phyloP scores from a whole-genome alignment of 371 early-diverging fungal genomes.

The Mucor velutinosus region DNA sequence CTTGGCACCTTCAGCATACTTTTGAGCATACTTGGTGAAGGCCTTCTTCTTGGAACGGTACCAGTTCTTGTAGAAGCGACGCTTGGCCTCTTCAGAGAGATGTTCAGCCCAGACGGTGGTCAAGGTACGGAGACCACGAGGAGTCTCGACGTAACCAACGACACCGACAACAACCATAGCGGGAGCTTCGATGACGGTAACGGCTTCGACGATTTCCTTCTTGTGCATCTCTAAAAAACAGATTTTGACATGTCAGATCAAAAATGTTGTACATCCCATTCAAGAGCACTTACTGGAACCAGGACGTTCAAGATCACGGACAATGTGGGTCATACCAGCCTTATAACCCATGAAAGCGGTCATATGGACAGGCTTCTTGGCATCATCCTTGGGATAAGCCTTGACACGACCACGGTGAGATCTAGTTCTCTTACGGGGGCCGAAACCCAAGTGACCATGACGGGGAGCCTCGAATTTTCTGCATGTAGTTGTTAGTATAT shows the following conservation, averaged over 20 bases:
- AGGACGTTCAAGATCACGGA: conserved; percentile 98
- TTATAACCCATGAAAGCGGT: conserved; percentile 99
- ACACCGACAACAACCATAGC: conserved; percentile 99
- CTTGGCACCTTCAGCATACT: conserved; percentile 92
- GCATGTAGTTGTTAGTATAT: background rate
- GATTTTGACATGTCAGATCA: background rate
- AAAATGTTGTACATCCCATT: background rate
- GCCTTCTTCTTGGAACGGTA: conserved; percentile 99
- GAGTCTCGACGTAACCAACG: conserved; percentile 99
- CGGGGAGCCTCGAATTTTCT: conserved; percentile 72
- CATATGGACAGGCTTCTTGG: conserved; percentile 95
- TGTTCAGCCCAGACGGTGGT: conserved; percentile 99
- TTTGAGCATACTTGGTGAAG: conserved; percentile 98
- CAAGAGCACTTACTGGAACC: conserved; percentile 65
- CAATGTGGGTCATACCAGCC: conserved; percentile 99
- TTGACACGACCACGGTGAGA: conserved; percentile 96
- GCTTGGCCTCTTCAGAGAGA: conserved; percentile 96
- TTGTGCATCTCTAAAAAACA: conserved; percentile 85
- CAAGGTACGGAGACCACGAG: conserved; percentile 96
- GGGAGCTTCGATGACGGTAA: conserved; percentile 99
- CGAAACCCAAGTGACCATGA: conserved; percentile 99
- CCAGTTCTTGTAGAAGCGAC: conserved; percentile 99
- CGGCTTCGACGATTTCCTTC: conserved; percentile 99
- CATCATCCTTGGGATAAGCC: conserved; percentile 99
- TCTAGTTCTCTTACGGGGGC: conserved; percentile 97